phyloP scores from a whole-genome alignment of 805 yeast genomes.

The Lachancea meyersii region DNA sequence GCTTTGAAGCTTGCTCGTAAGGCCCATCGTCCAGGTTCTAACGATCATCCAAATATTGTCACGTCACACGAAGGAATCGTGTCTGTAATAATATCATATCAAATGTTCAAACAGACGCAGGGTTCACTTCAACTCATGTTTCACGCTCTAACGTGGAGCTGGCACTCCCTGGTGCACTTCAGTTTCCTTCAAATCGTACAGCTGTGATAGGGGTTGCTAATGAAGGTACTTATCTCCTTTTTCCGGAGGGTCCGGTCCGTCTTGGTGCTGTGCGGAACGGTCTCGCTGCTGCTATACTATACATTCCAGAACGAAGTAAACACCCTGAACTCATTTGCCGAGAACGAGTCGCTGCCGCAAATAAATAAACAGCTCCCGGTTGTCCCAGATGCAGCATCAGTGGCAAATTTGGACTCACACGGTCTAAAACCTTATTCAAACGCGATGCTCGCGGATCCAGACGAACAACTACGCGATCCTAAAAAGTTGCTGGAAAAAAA shows the following conservation, averaged over 20 bases:
- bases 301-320: conserved; percentile 34
- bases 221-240: conserved; percentile 13
- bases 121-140: no score
- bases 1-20: no score
- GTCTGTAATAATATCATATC: no score
- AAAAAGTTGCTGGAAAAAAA: conserved; percentile 30
- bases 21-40: no score
- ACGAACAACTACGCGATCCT: conserved; percentile 18
- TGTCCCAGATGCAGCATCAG: not conserved
- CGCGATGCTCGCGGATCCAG: not conserved
- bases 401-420: not conserved
- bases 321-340: conserved; percentile 32
- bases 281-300: conserved; percentile 30
- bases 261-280: conserved; percentile 25
- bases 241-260: conserved; percentile 25
- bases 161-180: no score
- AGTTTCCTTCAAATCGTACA: no score
- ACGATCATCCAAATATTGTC: no score
- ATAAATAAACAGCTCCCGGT: conserved; percentile 16
- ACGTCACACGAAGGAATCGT: no score
- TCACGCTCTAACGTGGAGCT: no score
- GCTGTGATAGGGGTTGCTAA: no score
- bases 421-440: not conserved
- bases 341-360: conserved; percentile 31
- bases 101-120: no score